Evolutionary conservation across 108 stramenopile species (phyloP).

Genomic region (Cyclostephanos invisitatus): DNA sequence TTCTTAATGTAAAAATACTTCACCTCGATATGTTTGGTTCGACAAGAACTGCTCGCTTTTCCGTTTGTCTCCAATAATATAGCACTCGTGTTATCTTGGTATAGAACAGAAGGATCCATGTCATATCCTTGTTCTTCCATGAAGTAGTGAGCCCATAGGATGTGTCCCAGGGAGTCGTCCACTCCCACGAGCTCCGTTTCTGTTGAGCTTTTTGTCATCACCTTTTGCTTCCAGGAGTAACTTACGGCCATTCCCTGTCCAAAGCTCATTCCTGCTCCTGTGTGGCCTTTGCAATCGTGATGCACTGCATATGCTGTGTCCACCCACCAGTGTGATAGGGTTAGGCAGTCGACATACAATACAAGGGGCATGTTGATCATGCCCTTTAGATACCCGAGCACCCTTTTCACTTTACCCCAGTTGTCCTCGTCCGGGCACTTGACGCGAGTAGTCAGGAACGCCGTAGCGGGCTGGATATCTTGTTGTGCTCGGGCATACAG

Average conservation of each 20-base stretch:
- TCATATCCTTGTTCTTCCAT: neutral
- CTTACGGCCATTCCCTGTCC: neutral
- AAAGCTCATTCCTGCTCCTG: neutral
- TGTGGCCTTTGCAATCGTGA: neutral
- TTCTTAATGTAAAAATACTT: neutral
- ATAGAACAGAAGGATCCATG: neutral
- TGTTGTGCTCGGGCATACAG: neutral
- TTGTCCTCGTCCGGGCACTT: neutral
- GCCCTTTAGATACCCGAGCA: neutral
- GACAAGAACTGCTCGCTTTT: neutral
- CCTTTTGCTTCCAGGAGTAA: neutral
- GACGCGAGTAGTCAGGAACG: neutral
- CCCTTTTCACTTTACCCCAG: neutral
- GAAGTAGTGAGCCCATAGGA: neutral
- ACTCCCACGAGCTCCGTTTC: neutral
- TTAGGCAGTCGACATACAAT: neutral
- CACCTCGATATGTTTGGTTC: neutral
- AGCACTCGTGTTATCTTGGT: neutral
- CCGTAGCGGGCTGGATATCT: constrained; percentile 8
- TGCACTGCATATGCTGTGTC: neutral
- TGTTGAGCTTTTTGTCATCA: neutral
- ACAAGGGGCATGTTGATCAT: neutral
- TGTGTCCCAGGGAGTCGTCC: neutral
- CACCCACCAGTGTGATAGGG: neutral
- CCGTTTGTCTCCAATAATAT: neutral